A percentile compares a stretch with the other conserved stretches of the same genome.
Conservation (phyloP, 2,329 filamentous ascomycete species). For the Aspergillus fijiensis region DNA sequence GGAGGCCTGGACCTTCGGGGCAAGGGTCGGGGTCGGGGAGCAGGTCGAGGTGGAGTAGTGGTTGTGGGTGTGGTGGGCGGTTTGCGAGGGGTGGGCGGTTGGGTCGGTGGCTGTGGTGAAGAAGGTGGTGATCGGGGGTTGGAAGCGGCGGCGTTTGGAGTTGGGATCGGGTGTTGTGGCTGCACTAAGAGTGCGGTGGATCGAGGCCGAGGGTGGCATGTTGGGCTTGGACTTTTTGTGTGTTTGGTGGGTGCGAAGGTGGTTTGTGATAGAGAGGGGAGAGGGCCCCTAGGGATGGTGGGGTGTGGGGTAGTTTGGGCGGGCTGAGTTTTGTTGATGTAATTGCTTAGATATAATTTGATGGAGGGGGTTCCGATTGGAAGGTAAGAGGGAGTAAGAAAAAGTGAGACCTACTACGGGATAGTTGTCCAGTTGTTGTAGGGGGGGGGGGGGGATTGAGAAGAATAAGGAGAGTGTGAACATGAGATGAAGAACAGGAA, state of each 20-base stretch:
- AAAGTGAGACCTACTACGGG: not conserved
- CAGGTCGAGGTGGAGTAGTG: constrained; percentile 43
- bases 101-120: constrained; percentile 24
- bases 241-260: not conserved
- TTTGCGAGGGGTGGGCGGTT: not conserved
- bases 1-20: constrained; percentile 70
- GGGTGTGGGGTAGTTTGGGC: no score
- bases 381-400: not conserved
- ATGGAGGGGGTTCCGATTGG: no score
- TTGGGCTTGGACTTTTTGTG: not conserved
- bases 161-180: constrained; percentile 16
- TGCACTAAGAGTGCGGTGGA: no score
- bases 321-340: no score
- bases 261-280: not conserved
- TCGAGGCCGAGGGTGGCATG: constrained; percentile 20
- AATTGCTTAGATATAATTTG: no score
- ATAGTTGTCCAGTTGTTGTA: not conserved
- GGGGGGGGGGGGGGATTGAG: constrained; percentile 1
- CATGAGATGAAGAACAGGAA: not conserved
- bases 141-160: constrained; percentile 47
- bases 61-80: constrained; percentile 34
- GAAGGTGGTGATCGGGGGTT: constrained; percentile 44
- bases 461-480: constrained; percentile 9
- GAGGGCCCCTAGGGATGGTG: not conserved
- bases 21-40: constrained; percentile 54